phyloP scores from a whole-genome alignment of 306 rosid species.

The Quercus bicolor region DNA sequence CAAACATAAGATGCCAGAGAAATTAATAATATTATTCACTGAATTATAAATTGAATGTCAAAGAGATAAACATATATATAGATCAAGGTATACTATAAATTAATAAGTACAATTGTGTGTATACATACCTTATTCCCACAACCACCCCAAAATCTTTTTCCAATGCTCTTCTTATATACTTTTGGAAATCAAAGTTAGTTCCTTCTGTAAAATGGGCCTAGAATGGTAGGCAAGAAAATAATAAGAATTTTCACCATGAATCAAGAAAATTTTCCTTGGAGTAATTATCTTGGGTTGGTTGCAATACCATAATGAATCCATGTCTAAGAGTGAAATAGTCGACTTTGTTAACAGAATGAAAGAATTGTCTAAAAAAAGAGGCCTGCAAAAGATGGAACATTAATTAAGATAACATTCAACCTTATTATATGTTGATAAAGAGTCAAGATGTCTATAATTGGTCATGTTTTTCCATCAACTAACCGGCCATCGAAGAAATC shows the following conservation, averaged over 20 bases:
- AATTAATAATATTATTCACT: background rate
- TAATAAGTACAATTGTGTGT: background rate
- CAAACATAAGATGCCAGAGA: constrained; percentile 3
- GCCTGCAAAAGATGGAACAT: constrained; percentile 31
- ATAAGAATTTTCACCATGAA: background rate
- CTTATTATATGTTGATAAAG: background rate
- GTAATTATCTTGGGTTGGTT: background rate
- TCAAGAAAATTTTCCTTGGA: background rate
- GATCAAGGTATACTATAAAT: background rate
- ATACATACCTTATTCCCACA: constrained; percentile 41
- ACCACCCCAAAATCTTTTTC: constrained; percentile 58
- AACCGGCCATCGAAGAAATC: constrained; percentile 48
- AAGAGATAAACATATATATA: background rate
- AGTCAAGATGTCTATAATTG: background rate
- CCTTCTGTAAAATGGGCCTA: constrained; percentile 62
- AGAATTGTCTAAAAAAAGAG: constrained; percentile 43
- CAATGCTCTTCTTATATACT: constrained; percentile 39
- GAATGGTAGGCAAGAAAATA: background rate
- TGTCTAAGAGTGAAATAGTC: constrained; percentile 63
- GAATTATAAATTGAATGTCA: background rate
- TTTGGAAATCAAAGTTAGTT: constrained; percentile 52
- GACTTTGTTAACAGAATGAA: constrained; percentile 42
- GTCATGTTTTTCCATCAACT: background rate
- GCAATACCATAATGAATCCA: constrained; percentile 55
- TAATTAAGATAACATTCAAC: background rate